phyloP scores from a whole-genome alignment of 2,329 filamentous ascomycete genomes.

The Penicillium fuscoglaucum region DNA sequence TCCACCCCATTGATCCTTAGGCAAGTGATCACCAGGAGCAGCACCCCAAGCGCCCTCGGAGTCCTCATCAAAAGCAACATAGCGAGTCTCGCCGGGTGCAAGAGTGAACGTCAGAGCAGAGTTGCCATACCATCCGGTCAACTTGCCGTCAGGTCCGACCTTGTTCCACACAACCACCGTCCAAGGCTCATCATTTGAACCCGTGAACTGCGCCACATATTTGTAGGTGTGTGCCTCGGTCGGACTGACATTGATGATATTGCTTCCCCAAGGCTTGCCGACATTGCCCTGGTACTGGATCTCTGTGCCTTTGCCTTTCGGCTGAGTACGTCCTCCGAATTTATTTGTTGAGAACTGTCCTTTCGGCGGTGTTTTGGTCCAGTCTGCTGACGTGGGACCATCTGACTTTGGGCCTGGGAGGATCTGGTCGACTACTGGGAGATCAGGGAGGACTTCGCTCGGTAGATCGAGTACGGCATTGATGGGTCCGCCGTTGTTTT shows the following conservation, averaged over 20 bases:
- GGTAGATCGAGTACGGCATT: conserved; percentile 9
- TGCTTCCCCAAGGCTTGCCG: conserved; percentile 43
- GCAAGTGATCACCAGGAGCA: conserved; percentile 29
- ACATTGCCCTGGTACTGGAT: conserved; percentile 39
- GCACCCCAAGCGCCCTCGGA: conserved; percentile 41
- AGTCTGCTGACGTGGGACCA: conserved; percentile 13
- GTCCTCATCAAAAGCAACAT: conserved; percentile 42
- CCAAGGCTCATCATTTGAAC: conserved; percentile 34
- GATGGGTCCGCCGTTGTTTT: background rate
- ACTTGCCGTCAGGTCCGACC: conserved; percentile 35
- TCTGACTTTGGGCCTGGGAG: conserved; percentile 10
- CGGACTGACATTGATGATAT: conserved; percentile 40
- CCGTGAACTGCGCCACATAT: conserved; percentile 38
- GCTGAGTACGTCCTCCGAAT: conserved; percentile 36
- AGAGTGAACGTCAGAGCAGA: conserved; percentile 36
- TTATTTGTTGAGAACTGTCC: conserved; percentile 24
- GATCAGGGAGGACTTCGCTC: conserved; percentile 8
- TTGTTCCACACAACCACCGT: conserved; percentile 45
- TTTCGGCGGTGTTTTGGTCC: conserved; percentile 26
- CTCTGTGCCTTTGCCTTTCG: conserved; percentile 22
- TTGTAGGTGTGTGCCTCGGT: conserved; percentile 35
- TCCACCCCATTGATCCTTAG: conserved; percentile 33
- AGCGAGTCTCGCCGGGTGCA: conserved; percentile 32
- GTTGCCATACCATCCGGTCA: conserved; percentile 41
- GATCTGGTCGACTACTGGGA: conserved; percentile 12